A percentile compares a stretch with the other conserved stretches of the same genome.
These are phyloP conservation scores for Fremontodendron californicum DNA, from an alignment of 345 rosid genomes.

Conservation along the genomic window DNA sequence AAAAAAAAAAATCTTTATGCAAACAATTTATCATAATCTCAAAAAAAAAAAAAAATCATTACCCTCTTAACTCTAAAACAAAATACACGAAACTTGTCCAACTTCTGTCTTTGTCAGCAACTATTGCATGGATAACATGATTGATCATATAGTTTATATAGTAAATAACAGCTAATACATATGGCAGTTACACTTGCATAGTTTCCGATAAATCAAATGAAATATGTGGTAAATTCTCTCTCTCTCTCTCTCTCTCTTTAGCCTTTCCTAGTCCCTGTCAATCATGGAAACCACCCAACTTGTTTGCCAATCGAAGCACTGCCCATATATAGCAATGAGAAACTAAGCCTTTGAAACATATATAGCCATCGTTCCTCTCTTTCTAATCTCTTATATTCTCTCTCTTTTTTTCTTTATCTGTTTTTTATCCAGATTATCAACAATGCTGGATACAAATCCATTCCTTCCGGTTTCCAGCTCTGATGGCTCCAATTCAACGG, in stretches of 20 bases:
- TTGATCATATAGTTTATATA: background rate
- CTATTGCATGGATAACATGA: background rate
- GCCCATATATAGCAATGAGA: background rate
- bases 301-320: background rate
- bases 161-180: background rate
- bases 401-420: background rate
- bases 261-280: background rate
- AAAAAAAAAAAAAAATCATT: background rate
- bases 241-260: too few species aligned
- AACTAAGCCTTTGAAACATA: background rate
- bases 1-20: background rate
- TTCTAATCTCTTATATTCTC: background rate
- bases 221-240: background rate
- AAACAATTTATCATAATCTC: too few species aligned
- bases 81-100: background rate
- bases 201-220: background rate
- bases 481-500: constrained; percentile 1
- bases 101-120: background rate
- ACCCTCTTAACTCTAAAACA: background rate
- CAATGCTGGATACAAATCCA: constrained; percentile 22
- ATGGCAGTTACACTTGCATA: background rate
- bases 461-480: constrained; percentile 16
- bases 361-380: background rate
- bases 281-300: background rate
- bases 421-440: background rate